Evolutionary conservation across 192 early-diverging fungal genomes (phyloP), one percentile per base, ranked within the genome.

Genomic region (Backusella australiensis): DNA sequence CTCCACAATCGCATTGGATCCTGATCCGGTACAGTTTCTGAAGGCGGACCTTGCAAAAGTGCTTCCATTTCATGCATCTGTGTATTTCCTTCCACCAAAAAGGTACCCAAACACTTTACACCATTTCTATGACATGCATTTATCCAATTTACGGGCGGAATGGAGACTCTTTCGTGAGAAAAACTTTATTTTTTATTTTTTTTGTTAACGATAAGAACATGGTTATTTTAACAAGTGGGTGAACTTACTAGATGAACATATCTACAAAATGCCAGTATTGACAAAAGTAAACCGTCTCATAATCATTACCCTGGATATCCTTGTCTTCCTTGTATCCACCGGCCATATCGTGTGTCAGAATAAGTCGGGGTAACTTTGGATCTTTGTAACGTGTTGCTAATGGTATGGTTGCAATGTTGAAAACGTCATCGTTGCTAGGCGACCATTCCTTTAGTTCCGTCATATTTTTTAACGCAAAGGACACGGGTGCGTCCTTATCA

Each of bases 301-400:
- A 81, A 63, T 80, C 71, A 59, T 84, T 84, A 21, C 86, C 86
- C 56, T 89, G 89, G 0, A 84, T 71, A 8, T 42, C 59, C 6
- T 73, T 75, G 53, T 90, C 89, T 73, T 89, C 86, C 32, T 68
- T 76, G 80, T 91, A 90, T 0, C 89, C 89, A 88, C 86, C 86
- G 9, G 85, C 88, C 87, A 90, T 89, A 78, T 92, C 91, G 78
- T 92, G 91, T 49, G 88, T 89, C 1, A 88, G 69, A 8, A 91
- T 63, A 15, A 92, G 63, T 21, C 78, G 74, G 49, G 39, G 19
- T 66, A 35, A 44, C 4, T 12, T 5, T 1, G 49, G 35, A 67
- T 69, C 38, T 5, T 39, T n/a, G 35, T 5, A 42, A 38, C 68
- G 72, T 6, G 35, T 36, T 73, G 32, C 36, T 9, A 67, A 34